Base-by-base conservation (phyloP, 345 rosid species). In the Cochlearia excelsa region DNA sequence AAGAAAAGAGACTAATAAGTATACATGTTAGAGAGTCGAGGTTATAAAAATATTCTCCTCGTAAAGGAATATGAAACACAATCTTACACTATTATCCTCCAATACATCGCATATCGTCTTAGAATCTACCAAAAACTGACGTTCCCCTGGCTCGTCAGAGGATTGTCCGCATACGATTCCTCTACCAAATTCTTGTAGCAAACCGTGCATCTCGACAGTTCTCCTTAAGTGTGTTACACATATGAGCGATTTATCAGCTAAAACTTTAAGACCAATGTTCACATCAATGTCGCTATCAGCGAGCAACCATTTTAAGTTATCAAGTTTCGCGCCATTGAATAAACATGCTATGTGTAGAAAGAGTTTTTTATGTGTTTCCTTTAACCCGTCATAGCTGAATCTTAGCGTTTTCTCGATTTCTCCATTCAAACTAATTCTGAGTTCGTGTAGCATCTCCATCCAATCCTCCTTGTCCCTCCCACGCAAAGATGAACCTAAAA, bases 151-250 rank as follows among this genome's bases (percentile, higher is more conserved):
- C 33, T 54, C 45, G 44, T 54, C 30, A 26, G 9, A 37, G 23
- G 44, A 37, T 27, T 26, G 58, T 54, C 42, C 58, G 9, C 44
- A 54, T 26, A 54, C 58, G 9, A 54, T 54, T 38, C 58, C 58
- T 54, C 58, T 26, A 9, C 58, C 58, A 44, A 54, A 37, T 27
- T 54, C 58, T 54, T 54, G 58, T n/a, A 37, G 33, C 8, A 54
- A 38, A 54, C 7, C 38, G 8, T 54, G 58, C 58, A 54, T 54
- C 46, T 38, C 58, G 31, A 54, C 46, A 26, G 58, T 54, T 54
- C 38, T 54, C 30, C 45, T 26, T 16, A 26, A 37, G 30, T 26
- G 44, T 53, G 57, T 37, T 53, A 54, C 38, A 26, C 58, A 28
- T 54, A 54, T 26, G 30, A 54, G 58, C 23, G 58, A 54, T 45